Percentiles rank a stretch among this genome's conserved stretches.
Evolutionary conservation across 371 early-diverging fungal genomes (phyloP).

Genomic region (Chytridium lagenaria): DNA sequence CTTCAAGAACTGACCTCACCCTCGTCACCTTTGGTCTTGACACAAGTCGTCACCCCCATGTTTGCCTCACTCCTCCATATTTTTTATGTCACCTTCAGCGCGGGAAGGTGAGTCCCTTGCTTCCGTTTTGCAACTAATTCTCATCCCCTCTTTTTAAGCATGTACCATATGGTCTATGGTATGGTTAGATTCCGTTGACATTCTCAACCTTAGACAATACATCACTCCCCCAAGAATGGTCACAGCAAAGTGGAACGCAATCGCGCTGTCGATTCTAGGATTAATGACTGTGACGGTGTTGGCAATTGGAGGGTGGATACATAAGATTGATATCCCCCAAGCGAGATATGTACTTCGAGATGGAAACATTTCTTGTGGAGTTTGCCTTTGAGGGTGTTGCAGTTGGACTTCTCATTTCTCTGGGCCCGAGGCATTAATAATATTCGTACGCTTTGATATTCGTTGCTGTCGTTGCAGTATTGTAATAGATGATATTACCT

Average conservation of each 20-base stretch:
- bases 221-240: background rate
- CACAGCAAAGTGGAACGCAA: background rate
- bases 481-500: too few species aligned
- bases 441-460: too few species aligned
- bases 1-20: background rate
- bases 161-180: conserved; percentile 12
- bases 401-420: conserved; percentile 2
- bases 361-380: background rate
- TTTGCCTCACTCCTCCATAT: background rate
- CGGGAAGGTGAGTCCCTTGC: too few species aligned
- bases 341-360: background rate
- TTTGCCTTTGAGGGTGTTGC: background rate
- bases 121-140: too few species aligned
- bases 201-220: background rate
- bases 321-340: background rate
- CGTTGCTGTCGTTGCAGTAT: too few species aligned
- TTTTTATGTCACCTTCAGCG: conserved; percentile 1
- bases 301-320: conserved; percentile 11
- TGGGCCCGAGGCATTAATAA: background rate
- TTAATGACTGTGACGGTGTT: background rate
- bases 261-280: background rate
- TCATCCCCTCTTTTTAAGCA: too few species aligned
- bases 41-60: background rate
- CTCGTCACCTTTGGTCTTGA: background rate
- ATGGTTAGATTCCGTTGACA: conserved; percentile 7